Percentiles rank a stretch among this genome's conserved stretches.
phyloP scores from a whole-genome alignment of 2,329 filamentous ascomycete species.

The Paecilomyces variotii region DNA sequence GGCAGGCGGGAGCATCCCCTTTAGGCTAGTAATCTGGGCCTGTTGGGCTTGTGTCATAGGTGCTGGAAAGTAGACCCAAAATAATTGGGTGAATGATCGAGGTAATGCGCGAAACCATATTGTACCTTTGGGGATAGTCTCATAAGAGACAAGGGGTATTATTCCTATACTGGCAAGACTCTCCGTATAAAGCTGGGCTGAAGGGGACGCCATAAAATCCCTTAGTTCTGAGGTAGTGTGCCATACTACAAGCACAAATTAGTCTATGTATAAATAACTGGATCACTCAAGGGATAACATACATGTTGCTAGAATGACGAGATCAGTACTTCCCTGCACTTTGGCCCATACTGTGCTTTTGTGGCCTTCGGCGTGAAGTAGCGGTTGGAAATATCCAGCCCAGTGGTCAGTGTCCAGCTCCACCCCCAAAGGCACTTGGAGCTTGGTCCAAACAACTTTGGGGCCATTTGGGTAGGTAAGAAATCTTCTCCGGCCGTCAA shows the following conservation, averaged over 20 bases:
- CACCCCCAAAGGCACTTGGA: neutral
- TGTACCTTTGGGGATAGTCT: neutral
- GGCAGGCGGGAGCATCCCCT: neutral
- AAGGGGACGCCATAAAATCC: neutral
- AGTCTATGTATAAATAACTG: neutral
- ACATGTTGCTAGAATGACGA: neutral
- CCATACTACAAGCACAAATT: neutral
- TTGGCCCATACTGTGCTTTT: neutral
- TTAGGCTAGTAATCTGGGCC: conserved; percentile 1
- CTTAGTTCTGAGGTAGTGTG: neutral
- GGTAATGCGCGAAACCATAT: neutral
- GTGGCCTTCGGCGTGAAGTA: neutral
- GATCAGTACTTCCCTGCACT: neutral
- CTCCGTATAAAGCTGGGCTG: neutral
- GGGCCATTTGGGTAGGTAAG: neutral
- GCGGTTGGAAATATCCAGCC: neutral
- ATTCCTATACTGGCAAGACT: neutral
- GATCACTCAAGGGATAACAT: neutral
- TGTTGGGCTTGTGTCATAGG: conserved; percentile 3
- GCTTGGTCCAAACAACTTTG: neutral
- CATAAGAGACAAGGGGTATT: neutral
- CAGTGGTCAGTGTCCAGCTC: neutral
- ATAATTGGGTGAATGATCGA: conserved; percentile 3
- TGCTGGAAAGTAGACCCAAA: conserved; percentile 6
- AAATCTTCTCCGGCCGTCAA: neutral